Base-by-base conservation (phyloP, 495 filamentous ascomycete genomes). In the Ramalina intermedia region DNA sequence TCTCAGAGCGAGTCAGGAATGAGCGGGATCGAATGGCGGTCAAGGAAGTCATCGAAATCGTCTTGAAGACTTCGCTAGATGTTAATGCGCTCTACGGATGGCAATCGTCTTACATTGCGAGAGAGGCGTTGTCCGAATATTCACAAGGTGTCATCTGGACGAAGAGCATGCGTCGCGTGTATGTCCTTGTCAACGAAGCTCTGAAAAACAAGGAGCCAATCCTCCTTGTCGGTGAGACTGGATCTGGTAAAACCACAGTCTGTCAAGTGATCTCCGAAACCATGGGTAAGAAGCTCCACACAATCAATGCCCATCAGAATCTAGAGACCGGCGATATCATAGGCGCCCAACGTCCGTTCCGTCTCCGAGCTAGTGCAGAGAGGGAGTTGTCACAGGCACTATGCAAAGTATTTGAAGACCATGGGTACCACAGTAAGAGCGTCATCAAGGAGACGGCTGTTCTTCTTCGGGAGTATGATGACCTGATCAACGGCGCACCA, bases 301-400 rank as follows among this genome's bases (percentile, higher is more conserved):
- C 88, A 57, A 80, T 96, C 56, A 99, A 96, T 66, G 93, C 93
- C 8, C 93, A 99, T 61, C 87, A 95, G 55, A 99, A 96, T 53
- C 81, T 90, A 9, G 93, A 99, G 62, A 94, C 91, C 1, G 88
- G 93, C 8, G 93, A 99, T 65, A 74, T 99, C 14, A 96, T 99
- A 53, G 93, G 93, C 48, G 87, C 91, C 3, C 93, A 96, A 64
- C 69, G 93, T 50, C 93, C 93, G 5, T 78, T 96, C 36, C 74
- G 93, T 53, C 95, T 94, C 56, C 76, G 88, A 39, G 73, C 79
- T 38, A 74, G 73, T 9, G 75, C 90, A 37, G 69, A 87, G 46
- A 71, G 76, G 21, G 64, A 80, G 20, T 68, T 99, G 21, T 60
- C 63, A 5, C 66, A 73, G 39, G 81, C 88, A 61, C 63, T 96